phyloP scores from a whole-genome alignment of 805 yeast species.

The Millerozyma miso region DNA sequence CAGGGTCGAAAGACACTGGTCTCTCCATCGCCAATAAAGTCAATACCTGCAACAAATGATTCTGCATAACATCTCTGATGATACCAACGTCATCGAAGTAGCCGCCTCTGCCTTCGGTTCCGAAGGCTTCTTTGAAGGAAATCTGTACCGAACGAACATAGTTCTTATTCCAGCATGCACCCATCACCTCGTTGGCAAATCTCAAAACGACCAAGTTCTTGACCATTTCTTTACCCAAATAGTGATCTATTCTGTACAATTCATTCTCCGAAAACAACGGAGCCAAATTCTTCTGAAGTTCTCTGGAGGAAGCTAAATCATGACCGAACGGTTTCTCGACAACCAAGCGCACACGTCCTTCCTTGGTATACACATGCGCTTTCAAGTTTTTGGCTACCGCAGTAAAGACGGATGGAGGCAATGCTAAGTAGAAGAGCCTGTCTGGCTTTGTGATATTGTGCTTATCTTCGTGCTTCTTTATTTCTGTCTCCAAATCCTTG shows the following conservation, averaged over 20 bases:
- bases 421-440: conserved; percentile 85
- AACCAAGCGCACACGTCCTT: conserved; percentile 73
- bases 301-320: conserved; percentile 75
- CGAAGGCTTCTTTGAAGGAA: conserved; percentile 95
- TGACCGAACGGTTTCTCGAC: conserved; percentile 98
- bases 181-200: conserved; percentile 84
- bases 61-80: conserved; percentile 97
- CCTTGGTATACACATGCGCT: conserved; percentile 56
- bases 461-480: conserved; percentile 56
- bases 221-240: conserved; percentile 96
- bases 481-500: conserved; percentile 46
- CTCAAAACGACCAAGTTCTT: conserved; percentile 86
- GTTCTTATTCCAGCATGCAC: conserved; percentile 84
- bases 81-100: conserved; percentile 94
- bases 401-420: conserved; percentile 91
- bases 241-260: conserved; percentile 93
- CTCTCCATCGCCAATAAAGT: conserved; percentile 94
- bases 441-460: conserved; percentile 51
- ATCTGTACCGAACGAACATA: conserved; percentile 79
- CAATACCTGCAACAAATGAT: conserved; percentile 89
- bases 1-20: conserved; percentile 88
- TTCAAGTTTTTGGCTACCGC: conserved; percentile 73
- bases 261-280: conserved; percentile 91
- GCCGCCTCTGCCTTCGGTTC: conserved; percentile 99
- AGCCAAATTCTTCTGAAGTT: conserved; percentile 69